Conservation (phyloP, 2,329 filamentous ascomycete genomes). For the Truncatella angustata region DNA sequence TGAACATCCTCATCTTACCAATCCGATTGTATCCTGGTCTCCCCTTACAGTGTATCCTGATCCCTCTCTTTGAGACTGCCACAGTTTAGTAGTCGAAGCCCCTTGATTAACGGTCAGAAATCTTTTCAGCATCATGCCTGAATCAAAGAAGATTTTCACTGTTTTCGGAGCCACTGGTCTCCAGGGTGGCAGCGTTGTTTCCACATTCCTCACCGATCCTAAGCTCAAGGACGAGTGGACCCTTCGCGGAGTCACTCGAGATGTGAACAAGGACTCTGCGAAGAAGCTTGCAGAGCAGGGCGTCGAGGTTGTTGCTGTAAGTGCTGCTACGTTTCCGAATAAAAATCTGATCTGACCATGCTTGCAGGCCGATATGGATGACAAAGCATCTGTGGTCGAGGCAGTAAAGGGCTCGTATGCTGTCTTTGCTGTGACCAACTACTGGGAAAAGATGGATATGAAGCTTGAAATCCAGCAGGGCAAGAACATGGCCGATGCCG, state of each 20-base stretch:
- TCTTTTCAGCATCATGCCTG: no score
- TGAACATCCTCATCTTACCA: no score
- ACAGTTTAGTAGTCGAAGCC: no score
- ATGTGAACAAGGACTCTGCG: conserved; percentile 39
- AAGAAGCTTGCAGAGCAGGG: conserved; percentile 42
- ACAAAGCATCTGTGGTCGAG: conserved; percentile 39
- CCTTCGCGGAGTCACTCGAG: conserved; percentile 55
- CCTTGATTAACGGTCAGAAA: no score
- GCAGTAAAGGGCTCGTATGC: conserved; percentile 44
- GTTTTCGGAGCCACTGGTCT: conserved; percentile 61
- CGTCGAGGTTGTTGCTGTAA: conserved; percentile 46
- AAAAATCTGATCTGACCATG: no score
- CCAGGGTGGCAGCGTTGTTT: conserved; percentile 57
- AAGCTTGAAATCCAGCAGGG: conserved; percentile 42
- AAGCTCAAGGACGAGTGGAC: conserved; percentile 44
- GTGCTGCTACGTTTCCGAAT: conserved; percentile 20
- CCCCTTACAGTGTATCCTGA: no score
- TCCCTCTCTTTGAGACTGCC: no score
- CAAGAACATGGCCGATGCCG: conserved; percentile 45
- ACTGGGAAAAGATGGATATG: conserved; percentile 42
- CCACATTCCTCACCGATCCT: conserved; percentile 34
- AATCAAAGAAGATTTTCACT: conserved; percentile 45
- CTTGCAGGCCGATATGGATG: conserved; percentile 50
- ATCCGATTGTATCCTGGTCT: no score
- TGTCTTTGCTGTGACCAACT: conserved; percentile 53